A percentile compares a stretch with the other conserved stretches of the same genome.
These are phyloP conservation scores for Daldinia loculata DNA, from an alignment of 495 filamentous ascomycete genomes.

Conservation along the genomic window DNA sequence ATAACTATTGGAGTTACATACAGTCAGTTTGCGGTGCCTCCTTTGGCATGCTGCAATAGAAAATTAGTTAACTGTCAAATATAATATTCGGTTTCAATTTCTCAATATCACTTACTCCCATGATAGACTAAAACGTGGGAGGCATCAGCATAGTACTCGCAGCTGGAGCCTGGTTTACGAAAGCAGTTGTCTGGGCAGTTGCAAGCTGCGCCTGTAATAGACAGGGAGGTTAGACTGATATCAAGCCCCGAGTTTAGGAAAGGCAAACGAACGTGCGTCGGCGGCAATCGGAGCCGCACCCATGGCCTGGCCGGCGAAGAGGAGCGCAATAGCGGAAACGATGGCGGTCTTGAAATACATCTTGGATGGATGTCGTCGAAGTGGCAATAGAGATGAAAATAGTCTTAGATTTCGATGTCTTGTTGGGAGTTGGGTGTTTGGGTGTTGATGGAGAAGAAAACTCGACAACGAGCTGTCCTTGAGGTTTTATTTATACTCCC, in stretches of 20 bases:
- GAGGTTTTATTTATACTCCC: neutral
- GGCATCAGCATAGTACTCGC: neutral
- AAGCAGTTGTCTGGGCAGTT: neutral
- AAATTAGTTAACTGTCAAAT: neutral
- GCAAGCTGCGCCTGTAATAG: neutral
- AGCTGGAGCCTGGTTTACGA: neutral
- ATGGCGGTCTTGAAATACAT: neutral
- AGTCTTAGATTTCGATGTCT: neutral
- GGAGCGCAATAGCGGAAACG: neutral
- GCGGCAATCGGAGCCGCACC: neutral
- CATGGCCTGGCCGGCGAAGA: neutral
- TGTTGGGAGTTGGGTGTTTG: neutral
- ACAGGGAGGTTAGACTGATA: neutral
- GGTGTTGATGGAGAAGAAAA: neutral
- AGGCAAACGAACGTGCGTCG: neutral
- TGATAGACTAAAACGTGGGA: neutral
- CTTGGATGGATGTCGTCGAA: neutral
- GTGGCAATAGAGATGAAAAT: neutral
- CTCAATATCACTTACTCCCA: neutral
- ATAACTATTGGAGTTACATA: neutral
- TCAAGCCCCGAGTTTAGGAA: neutral
- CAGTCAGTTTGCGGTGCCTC: neutral
- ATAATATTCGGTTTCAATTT: neutral
- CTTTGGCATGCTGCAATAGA: neutral
- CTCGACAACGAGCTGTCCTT: neutral